These are phyloP conservation scores for Crithidia thermophila DNA, from an alignment of 208 protist genomes.

Conservation along the genomic window DNA sequence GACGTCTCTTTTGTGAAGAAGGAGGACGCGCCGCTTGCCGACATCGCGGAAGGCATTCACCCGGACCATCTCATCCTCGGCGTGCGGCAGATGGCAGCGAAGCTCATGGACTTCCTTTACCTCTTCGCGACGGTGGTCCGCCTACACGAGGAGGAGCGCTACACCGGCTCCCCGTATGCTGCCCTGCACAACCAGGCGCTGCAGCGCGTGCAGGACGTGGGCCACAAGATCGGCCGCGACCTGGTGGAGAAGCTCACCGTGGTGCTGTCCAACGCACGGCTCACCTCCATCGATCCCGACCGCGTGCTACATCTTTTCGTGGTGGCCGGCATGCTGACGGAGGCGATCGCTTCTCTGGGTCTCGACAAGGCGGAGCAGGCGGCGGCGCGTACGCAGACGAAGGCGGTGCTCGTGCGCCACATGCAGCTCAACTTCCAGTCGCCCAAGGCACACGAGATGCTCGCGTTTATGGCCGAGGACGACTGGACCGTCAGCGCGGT, in stretches of 20 bases:
- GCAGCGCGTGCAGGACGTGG: slow-evolving; percentile 43
- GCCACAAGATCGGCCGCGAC: slow-evolving; percentile 67
- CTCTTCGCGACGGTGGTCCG: slow-evolving; percentile 61
- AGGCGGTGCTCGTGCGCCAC: slow-evolving; percentile 54
- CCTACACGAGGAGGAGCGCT: slow-evolving; percentile 61
- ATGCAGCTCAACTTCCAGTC: slow-evolving; percentile 56
- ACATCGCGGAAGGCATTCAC: slow-evolving; percentile 77
- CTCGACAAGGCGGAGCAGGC: slow-evolving; percentile 50
- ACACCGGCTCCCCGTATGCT: slow-evolving; percentile 33
- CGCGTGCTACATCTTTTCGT: slow-evolving; percentile 81
- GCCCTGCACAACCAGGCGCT: slow-evolving; percentile 50
- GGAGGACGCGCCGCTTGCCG: slow-evolving; percentile 57
- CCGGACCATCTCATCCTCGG: slow-evolving; percentile 75
- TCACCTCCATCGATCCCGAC: slow-evolving; percentile 58
- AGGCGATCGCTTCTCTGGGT: slow-evolving; percentile 52
- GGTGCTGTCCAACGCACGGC: slow-evolving; percentile 43
- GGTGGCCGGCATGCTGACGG: slow-evolving; percentile 74
- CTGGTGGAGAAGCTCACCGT: slow-evolving; percentile 75
- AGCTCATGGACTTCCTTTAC: slow-evolving; percentile 80
- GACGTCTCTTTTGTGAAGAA: slow-evolving; percentile 79
- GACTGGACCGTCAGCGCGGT: slow-evolving; percentile 55
- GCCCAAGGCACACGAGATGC: slow-evolving; percentile 58
- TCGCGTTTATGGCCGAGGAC: slow-evolving; percentile 75
- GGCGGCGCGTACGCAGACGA: slow-evolving; percentile 48
- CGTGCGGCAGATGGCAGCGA: slow-evolving; percentile 72